phyloP scores from a whole-genome alignment of 225 moss, liverwort and hornwort species.

The Pseudisothecium myosuroides region DNA sequence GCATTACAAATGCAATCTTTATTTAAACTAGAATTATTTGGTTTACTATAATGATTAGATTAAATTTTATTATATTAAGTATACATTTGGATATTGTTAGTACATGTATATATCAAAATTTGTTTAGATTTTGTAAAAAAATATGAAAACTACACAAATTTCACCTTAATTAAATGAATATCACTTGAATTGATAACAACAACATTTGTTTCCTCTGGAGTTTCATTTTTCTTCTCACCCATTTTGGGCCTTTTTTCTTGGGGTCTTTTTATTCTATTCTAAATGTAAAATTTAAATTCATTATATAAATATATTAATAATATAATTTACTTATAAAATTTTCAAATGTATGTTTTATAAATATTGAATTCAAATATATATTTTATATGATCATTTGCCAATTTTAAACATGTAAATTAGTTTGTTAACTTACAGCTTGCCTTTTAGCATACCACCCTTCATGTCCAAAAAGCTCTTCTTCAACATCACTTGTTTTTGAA shows the following conservation, averaged over 20 bases:
- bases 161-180: constrained; percentile 52
- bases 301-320: background rate
- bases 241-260: constrained; percentile 2
- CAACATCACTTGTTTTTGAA: constrained; percentile 51
- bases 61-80: too few relatives aligned
- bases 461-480: constrained; percentile 50
- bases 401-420: too few relatives aligned
- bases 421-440: constrained; percentile 1
- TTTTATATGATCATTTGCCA: background rate
- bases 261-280: constrained; percentile 25
- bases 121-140: background rate
- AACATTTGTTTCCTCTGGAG: constrained; percentile 40
- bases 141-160: background rate
- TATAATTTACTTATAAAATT: too few relatives aligned
- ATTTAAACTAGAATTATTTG: background rate
- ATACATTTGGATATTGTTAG: too few relatives aligned
- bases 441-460: constrained; percentile 40
- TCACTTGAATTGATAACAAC: constrained; percentile 59
- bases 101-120: too few relatives aligned
- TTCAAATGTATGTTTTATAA: too few relatives aligned
- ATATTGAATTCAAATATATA: background rate
- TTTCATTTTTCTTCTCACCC: background rate
- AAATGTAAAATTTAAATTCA: background rate
- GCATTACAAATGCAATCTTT: background rate
- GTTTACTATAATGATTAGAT: too few relatives aligned